Evolutionary conservation across 2,329 filamentous ascomycete species (phyloP).

Genomic region (Clarireedia monteithiana): DNA sequence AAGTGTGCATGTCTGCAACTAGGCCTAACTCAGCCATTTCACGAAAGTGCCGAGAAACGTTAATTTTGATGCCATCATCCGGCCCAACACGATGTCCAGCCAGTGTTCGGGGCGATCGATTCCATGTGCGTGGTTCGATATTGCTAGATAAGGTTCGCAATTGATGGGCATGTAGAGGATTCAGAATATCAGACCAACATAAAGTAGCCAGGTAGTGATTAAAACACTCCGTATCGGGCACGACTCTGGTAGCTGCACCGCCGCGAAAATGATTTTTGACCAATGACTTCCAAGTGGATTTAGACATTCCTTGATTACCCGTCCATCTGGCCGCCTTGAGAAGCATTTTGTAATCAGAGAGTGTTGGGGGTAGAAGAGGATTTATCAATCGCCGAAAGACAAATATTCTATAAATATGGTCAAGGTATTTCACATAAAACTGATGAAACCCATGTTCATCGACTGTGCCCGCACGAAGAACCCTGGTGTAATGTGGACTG

Average conservation of each 20-base stretch:
- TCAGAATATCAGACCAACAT: conserved; percentile 37
- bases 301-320: conserved; percentile 36
- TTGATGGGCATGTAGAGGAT: conserved; percentile 31
- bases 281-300: conserved; percentile 40
- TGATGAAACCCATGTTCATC: conserved; percentile 13
- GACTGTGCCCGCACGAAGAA: conserved; percentile 7
- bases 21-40: conserved; percentile 39
- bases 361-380: conserved; percentile 31
- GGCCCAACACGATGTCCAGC: conserved; percentile 20
- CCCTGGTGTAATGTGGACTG: conserved; percentile 39
- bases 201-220: conserved; percentile 45
- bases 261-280: conserved; percentile 19
- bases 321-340: conserved; percentile 43
- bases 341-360: conserved; percentile 44
- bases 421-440: conserved; percentile 20
- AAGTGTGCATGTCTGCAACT: conserved; percentile 43
- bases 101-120: conserved; percentile 14
- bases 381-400: conserved; percentile 30
- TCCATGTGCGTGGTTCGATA: conserved; percentile 17
- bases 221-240: conserved; percentile 44
- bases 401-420: conserved; percentile 24
- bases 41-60: conserved; percentile 32
- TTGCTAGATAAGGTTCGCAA: conserved; percentile 28
- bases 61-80: conserved; percentile 13
- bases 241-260: conserved; percentile 1